A percentile compares a stretch with the other conserved stretches of the same genome.
phyloP scores from a whole-genome alignment of 1,139 yeast species.

The Candida frijolesensis region DNA sequence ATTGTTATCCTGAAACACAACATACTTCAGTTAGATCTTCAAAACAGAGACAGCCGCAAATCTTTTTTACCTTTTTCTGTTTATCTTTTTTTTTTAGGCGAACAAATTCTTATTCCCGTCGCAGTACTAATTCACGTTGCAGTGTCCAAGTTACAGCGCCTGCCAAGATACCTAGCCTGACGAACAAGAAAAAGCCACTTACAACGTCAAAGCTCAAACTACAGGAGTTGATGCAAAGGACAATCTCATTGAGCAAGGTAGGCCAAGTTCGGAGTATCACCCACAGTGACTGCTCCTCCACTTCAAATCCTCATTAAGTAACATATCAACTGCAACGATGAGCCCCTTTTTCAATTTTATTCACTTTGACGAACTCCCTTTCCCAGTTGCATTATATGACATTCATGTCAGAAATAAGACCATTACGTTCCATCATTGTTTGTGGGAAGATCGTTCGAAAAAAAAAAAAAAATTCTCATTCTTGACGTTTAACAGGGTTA shows the following conservation, averaged over 20 bases:
- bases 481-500: not conserved
- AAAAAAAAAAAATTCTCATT: slow-evolving; percentile 1
- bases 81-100: no score
- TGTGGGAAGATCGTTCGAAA: not conserved
- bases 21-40: not conserved
- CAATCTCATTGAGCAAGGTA: no score
- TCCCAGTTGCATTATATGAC: not conserved
- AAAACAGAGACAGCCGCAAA: not conserved
- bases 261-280: no score
- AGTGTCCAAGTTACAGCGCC: no score
- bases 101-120: no score
- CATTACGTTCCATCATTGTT: not conserved
- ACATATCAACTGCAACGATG: not conserved
- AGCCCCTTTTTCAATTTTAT: not conserved
- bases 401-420: not conserved
- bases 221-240: not conserved
- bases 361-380: no score
- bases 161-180: not conserved
- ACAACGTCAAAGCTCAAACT: not conserved
- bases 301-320: no score
- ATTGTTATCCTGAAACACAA: not conserved
- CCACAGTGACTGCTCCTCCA: no score
- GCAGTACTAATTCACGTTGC: no score
- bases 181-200: not conserved
- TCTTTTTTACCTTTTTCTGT: not conserved